Percentiles rank a stretch among this genome's conserved stretches.
Conservation (phyloP, 257 asterid species). For the Fraxinus pennsylvanica region DNA sequence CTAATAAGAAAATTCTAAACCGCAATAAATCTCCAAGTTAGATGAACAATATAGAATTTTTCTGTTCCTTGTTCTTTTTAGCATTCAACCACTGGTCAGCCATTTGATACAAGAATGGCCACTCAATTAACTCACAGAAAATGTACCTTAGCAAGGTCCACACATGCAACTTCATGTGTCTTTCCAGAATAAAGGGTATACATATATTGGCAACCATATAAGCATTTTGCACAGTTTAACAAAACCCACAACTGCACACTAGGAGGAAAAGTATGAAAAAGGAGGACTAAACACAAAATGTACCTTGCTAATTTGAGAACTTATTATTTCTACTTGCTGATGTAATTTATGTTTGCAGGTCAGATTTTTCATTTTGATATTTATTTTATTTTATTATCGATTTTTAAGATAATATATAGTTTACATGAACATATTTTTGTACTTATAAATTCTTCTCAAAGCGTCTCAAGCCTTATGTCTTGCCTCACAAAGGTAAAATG, state of each 20-base stretch:
- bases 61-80: too few relatives aligned
- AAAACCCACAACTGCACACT: background rate
- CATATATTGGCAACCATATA: background rate
- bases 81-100: background rate
- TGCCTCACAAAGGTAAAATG: background rate
- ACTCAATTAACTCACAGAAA: background rate
- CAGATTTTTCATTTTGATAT: background rate
- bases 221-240: background rate
- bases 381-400: background rate
- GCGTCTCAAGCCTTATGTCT: background rate
- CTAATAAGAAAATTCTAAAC: background rate
- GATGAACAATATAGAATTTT: too few relatives aligned
- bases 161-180: background rate
- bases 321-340: background rate
- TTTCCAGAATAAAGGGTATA: background rate
- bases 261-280: background rate
- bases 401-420: too few relatives aligned
- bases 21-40: too few relatives aligned
- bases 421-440: background rate
- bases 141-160: background rate
- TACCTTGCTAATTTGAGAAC: background rate
- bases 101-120: background rate
- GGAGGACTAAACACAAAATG: background rate
- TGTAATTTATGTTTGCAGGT: background rate
- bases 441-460: background rate